Base-by-base conservation (phyloP, 352 stramenopile genomes). In the Globisporangium nunn region DNA sequence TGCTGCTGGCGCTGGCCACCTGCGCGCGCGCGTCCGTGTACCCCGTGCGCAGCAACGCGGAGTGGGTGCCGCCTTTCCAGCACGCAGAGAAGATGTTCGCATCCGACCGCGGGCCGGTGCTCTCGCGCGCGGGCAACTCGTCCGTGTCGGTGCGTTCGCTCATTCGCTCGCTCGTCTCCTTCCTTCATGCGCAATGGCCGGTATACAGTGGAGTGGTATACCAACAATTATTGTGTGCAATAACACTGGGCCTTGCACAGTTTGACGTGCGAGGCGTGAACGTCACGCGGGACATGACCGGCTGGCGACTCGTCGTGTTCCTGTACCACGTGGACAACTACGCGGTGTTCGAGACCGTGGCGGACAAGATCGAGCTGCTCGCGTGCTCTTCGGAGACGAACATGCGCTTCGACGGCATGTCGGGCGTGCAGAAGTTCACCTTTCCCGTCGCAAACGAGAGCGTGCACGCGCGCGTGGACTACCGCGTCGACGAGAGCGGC, bases 81-180 rank as follows among this genome's bases (percentile, higher is more conserved):
- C 82, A 84, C 53, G 82, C 84, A 7, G 84, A 94, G 64, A 94
- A 94, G 66, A 78, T 94, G 51, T 94, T 94, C 62, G 84, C 79
- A 17, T 87, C 72, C 5, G 61, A 94, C 56, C 57, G 81, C 6
- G 84, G 84, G 0, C 84, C 84, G 0, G 65, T 94, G 23, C 67
- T 94, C 44, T 77, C 78, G 43, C 72, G 74, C 58, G 53, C 54
- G 0, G 84, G 84, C 50, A 78, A 89, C 54, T 88, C 84, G 11
- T 81, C 67, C 1, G 67, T 93, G 63, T 72, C 72, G 51, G 77
- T 87, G 68, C 50, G 66, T 64, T 6, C 37, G 23, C 1, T 23
- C 23, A 23, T 23, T 23, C 23, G 23, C 23, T 23, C 23, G 23
- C 23, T 23, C 23, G 23, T 23, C 23, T 23, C 23, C 23, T 23